Percentiles rank a stretch among this genome's conserved stretches.
Evolutionary conservation across 331 rosid genomes (phyloP).

Genomic region (Pyrus hybrid): DNA sequence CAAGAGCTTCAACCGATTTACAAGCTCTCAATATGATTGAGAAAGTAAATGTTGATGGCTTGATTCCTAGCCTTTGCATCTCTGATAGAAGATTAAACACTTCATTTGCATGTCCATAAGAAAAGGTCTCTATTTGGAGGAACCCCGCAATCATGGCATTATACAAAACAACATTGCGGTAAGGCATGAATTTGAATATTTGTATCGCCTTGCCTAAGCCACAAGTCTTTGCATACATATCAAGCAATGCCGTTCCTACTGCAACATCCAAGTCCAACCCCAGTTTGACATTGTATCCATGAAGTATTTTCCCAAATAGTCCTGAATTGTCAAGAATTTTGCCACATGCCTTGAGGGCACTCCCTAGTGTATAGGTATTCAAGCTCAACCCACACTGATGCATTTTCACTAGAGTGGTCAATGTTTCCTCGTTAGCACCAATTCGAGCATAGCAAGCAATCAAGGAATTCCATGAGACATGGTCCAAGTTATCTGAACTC

Average conservation of each 20-base stretch:
- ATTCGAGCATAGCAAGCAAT: constrained; percentile 41
- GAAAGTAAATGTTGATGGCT: constrained; percentile 48
- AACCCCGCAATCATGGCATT: constrained; percentile 52
- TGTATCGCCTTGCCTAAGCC: constrained; percentile 27
- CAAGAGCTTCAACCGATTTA: constrained; percentile 26
- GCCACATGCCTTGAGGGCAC: constrained; percentile 47
- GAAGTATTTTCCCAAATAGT: constrained; percentile 34
- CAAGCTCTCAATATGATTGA: constrained; percentile 49
- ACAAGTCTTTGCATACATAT: constrained; percentile 51
- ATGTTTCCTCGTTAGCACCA: constrained; percentile 23
- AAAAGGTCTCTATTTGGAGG: constrained; percentile 19
- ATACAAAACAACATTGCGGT: constrained; percentile 32
- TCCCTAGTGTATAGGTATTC: constrained; percentile 47
- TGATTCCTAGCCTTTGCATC: constrained; percentile 43
- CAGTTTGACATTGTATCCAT: constrained; percentile 30
- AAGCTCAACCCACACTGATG: constrained; percentile 31
- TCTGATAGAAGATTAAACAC: constrained; percentile 34
- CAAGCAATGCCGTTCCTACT: constrained; percentile 48
- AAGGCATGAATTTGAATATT: constrained; percentile 23
- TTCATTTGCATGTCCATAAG: constrained; percentile 13
- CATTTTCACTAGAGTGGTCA: constrained; percentile 38
- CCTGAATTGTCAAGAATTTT: constrained; percentile 5
- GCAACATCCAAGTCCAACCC: constrained; percentile 39
- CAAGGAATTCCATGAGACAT: constrained; percentile 55
- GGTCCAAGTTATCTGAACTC: constrained; percentile 29